A percentile compares a stretch with the other conserved stretches of the same genome.
Conservation (phyloP, 345 rosid genomes). For the Gossypium stocksii region DNA sequence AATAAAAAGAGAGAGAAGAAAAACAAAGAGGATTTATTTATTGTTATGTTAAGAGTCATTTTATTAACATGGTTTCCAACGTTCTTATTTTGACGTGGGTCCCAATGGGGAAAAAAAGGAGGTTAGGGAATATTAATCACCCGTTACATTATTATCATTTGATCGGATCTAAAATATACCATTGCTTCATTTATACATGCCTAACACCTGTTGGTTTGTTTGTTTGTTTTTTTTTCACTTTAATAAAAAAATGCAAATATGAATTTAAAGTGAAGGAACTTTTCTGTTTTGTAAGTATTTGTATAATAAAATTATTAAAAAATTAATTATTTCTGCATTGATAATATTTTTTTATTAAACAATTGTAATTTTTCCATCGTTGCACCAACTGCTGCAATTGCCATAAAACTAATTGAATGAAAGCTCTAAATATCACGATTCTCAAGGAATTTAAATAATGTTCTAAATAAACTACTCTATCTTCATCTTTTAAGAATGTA, state of each 20-base stretch:
- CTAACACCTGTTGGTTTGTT: too few relatives aligned
- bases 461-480: neutral
- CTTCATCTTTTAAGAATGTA: neutral
- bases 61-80: conserved; percentile 13
- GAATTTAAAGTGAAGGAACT: too few relatives aligned
- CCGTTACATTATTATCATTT: neutral
- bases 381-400: conserved; percentile 90
- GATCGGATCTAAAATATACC: too few relatives aligned
- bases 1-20: conserved; percentile 3
- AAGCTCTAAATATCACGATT: neutral
- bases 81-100: conserved; percentile 38
- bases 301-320: too few relatives aligned
- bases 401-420: conserved; percentile 45
- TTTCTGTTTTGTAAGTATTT: too few relatives aligned
- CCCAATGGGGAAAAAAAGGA: neutral
- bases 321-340: too few relatives aligned
- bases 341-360: too few relatives aligned
- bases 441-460: neutral
- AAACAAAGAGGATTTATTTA: neutral
- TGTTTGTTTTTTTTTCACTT: too few relatives aligned
- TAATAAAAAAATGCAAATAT: too few relatives aligned
- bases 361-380: conserved; percentile 27
- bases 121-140: neutral
- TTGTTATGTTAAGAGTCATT: neutral
- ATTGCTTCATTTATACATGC: too few relatives aligned